These are phyloP conservation scores for Heliamphora ciliata DNA, from an alignment of 179 eudicot genomes.

Conservation along the genomic window DNA sequence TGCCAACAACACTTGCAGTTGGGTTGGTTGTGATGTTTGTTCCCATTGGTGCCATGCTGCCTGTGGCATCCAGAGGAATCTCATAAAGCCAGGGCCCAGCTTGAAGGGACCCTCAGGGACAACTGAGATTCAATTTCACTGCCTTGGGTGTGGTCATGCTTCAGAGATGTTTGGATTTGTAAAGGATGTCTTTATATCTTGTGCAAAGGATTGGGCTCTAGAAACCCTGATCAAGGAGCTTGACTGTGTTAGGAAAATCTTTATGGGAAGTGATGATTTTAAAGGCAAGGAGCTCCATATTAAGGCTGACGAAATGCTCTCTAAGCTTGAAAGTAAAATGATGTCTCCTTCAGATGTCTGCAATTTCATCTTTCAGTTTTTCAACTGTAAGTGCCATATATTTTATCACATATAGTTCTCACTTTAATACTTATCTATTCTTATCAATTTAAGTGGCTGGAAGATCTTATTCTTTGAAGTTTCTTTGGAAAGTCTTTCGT, in stretches of 20 bases:
- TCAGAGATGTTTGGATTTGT: constrained; percentile 87
- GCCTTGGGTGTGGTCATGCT: constrained; percentile 78
- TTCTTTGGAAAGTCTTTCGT: not conserved
- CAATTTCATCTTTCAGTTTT: constrained; percentile 53
- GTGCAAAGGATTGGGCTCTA: constrained; percentile 61
- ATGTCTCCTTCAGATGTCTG: constrained; percentile 63
- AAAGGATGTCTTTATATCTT: constrained; percentile 62
- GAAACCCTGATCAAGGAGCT: constrained; percentile 70
- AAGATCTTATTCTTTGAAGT: no score
- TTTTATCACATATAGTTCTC: not conserved
- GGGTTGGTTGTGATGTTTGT: constrained; percentile 90
- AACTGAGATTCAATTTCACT: constrained; percentile 73
- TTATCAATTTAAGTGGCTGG: no score
- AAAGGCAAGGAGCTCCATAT: constrained; percentile 57
- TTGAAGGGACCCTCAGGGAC: constrained; percentile 48
- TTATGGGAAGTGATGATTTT: constrained; percentile 59
- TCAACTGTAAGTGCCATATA: constrained; percentile 43
- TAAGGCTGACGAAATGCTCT: constrained; percentile 55
- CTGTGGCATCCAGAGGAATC: constrained; percentile 58
- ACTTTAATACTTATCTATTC: not conserved
- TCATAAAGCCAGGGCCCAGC: constrained; percentile 64
- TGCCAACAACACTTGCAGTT: constrained; percentile 75
- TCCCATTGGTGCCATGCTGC: constrained; percentile 85
- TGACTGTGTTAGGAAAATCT: constrained; percentile 63
- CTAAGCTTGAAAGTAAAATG: constrained; percentile 47